phyloP scores from a whole-genome alignment of 306 rosid species.

The Ziziphus jujuba region DNA sequence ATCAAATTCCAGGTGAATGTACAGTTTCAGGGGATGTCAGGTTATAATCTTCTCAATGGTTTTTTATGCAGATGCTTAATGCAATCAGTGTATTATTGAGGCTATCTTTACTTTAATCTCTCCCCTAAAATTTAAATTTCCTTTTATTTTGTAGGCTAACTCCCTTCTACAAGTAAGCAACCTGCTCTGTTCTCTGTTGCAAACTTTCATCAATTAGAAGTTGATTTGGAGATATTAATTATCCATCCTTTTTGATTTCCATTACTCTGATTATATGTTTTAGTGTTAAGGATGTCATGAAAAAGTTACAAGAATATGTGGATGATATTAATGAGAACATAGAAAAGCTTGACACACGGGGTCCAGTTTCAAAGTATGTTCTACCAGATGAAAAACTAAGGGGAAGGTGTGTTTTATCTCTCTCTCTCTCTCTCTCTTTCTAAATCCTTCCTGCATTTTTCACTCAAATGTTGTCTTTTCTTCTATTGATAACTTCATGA shows the following conservation, averaged over 20 bases:
- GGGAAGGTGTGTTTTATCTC: conserved; percentile 66
- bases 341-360: conserved; percentile 66
- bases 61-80: conserved; percentile 10
- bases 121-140: conserved; percentile 15
- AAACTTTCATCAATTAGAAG: conserved; percentile 21
- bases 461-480: neutral
- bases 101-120: conserved; percentile 5
- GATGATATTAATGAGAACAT: conserved; percentile 65
- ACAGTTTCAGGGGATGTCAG: conserved; percentile 95
- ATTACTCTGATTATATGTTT: conserved; percentile 20
- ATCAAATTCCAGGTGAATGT: conserved; percentile 95
- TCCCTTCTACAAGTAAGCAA: conserved; percentile 89
- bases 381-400: conserved; percentile 67
- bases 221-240: conserved; percentile 7
- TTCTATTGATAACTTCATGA: too few relatives aligned
- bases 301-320: conserved; percentile 71
- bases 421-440: conserved; percentile 15
- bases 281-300: conserved; percentile 74
- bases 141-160: conserved; percentile 64
- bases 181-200: conserved; percentile 19
- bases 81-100: conserved; percentile 18
- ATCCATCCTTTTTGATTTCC: conserved; percentile 17
- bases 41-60: conserved; percentile 36
- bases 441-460: neutral
- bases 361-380: conserved; percentile 90